These are phyloP conservation scores for Saccharomyces hybrid DNA, from an alignment of 1,139 yeast species.

Conservation along the genomic window DNA sequence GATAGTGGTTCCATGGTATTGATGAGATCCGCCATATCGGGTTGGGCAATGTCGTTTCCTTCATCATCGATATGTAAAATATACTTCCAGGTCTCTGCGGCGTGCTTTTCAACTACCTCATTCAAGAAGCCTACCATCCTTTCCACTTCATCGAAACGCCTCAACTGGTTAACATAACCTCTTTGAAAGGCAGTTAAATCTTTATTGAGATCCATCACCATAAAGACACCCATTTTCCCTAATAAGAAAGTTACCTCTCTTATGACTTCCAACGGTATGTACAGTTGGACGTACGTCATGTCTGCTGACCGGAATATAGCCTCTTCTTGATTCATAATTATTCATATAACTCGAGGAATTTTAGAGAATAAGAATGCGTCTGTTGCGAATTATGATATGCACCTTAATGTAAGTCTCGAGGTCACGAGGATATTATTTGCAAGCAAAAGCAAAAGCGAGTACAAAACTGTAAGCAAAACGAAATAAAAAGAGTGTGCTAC, in stretches of 20 bases:
- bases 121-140: constrained; percentile 52
- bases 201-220: constrained; percentile 63
- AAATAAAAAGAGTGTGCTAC: not conserved
- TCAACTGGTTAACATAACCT: constrained; percentile 59
- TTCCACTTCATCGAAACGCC: constrained; percentile 61
- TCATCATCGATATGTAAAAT: constrained; percentile 29
- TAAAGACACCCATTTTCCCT: constrained; percentile 57
- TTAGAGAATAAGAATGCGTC: not conserved
- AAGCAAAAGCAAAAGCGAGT: not conserved
- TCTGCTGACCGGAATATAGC: constrained; percentile 51
- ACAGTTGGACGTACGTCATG: constrained; percentile 68
- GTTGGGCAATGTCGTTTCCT: constrained; percentile 12
- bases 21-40: constrained; percentile 3
- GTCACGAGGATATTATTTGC: not conserved
- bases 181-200: constrained; percentile 67
- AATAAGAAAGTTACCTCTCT: constrained; percentile 58
- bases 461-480: not conserved
- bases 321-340: constrained; percentile 18
- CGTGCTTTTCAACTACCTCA: constrained; percentile 37
- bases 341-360: constrained; percentile 4
- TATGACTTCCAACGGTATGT: constrained; percentile 63
- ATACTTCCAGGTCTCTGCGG: constrained; percentile 33
- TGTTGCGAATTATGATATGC: not conserved
- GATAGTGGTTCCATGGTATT: constrained; percentile 21
- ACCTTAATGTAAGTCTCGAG: not conserved